Percentiles rank a stretch among this genome's conserved stretches.
Conservation (phyloP, 257 asterid species). For the Schizonepeta tenuifolia region DNA sequence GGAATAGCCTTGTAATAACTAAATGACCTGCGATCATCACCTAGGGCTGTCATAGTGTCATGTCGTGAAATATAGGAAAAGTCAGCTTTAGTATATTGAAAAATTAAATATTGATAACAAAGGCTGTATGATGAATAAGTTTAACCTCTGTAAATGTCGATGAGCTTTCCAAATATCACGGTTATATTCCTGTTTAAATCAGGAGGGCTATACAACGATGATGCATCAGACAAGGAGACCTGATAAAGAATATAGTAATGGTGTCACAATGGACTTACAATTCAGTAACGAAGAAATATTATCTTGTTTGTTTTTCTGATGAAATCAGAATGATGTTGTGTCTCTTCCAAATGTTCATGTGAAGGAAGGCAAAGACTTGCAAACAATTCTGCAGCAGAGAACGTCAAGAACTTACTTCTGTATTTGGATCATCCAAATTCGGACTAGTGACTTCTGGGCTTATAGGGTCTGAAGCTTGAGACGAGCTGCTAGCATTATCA, state of each 20-base stretch:
- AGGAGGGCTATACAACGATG: constrained; percentile 81
- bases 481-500: constrained; percentile 48
- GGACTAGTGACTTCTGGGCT: constrained; percentile 61
- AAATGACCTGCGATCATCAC: constrained; percentile 94
- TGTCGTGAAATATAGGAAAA: constrained; percentile 30
- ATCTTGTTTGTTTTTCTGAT: background rate
- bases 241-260: constrained; percentile 38
- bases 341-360: too few relatives aligned
- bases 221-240: constrained; percentile 56
- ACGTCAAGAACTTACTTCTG: constrained; percentile 46
- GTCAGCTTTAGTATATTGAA: constrained; percentile 32
- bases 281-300: background rate
- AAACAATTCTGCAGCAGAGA: constrained; percentile 4
- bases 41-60: constrained; percentile 58
- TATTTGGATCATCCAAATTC: constrained; percentile 39
- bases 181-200: constrained; percentile 87
- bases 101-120: constrained; percentile 18
- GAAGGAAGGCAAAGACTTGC: background rate
- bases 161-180: constrained; percentile 80
- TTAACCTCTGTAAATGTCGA: constrained; percentile 89
- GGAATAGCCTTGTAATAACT: constrained; percentile 91
- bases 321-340: background rate
- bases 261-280: background rate
- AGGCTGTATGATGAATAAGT: constrained; percentile 13
- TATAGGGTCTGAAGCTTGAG: constrained; percentile 41